Conservation (phyloP, 75 land plant species). For the Chamaecyparis obtusa region DNA sequence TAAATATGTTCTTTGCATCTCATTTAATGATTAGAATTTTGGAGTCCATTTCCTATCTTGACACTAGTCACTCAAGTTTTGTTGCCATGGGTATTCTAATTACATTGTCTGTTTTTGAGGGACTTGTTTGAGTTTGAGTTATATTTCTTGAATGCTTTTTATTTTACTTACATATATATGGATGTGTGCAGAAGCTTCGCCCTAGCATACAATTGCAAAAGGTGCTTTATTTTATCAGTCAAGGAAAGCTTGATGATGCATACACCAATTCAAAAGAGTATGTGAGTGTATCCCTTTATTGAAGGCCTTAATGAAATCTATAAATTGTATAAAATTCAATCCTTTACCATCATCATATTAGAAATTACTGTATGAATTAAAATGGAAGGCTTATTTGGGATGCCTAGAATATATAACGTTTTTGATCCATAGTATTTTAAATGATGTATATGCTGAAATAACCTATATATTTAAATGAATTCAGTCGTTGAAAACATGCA, state of each 20-base stretch:
- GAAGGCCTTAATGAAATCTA: neutral
- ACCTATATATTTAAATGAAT: too few relatives aligned
- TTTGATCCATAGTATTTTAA: neutral
- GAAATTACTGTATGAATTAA: neutral
- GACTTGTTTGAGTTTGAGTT: neutral
- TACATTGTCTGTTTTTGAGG: neutral
- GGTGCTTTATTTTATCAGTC: slow-evolving; percentile 5
- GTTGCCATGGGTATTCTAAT: neutral
- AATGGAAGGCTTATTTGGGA: neutral
- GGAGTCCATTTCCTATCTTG: too few relatives aligned
- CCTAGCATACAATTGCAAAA: neutral
- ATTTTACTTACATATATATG: neutral
- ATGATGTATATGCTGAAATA: neutral
- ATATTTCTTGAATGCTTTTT: neutral
- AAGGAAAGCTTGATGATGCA: slow-evolving; percentile 1
- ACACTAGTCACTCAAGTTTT: neutral
- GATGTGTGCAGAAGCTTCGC: neutral
- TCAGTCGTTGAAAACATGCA: neutral
- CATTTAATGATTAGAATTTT: too few relatives aligned
- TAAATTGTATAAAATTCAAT: neutral
- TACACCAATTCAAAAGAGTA: neutral
- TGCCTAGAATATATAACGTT: neutral
- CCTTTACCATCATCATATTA: neutral
- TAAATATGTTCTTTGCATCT: too few relatives aligned
- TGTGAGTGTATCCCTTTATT: neutral